Evolutionary conservation across 352 stramenopile species (phyloP).

Genomic region (Globisporangium canariense): DNA sequence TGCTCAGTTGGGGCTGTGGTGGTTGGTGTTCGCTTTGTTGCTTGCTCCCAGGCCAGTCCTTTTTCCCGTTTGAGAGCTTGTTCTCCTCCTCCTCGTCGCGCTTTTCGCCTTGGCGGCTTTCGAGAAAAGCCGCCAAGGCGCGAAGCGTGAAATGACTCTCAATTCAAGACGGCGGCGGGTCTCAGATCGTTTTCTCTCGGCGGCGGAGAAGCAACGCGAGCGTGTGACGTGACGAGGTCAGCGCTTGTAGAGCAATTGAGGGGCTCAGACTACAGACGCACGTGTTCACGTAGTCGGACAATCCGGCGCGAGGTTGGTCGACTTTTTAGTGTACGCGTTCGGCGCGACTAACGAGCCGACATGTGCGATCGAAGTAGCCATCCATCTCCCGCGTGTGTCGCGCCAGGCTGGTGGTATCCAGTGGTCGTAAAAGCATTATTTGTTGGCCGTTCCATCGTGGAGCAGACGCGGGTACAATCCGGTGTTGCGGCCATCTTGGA

Average conservation of each 20-base stretch:
- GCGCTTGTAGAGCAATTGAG: not conserved
- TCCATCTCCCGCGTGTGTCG: too few relatives aligned
- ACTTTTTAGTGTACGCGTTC: not conserved
- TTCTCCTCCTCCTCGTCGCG: constrained; percentile 5
- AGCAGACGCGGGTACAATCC: too few relatives aligned
- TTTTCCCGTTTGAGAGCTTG: not conserved
- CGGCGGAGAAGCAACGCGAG: not conserved
- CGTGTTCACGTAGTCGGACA: not conserved
- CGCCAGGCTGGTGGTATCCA: too few relatives aligned
- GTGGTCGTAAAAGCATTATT: too few relatives aligned
- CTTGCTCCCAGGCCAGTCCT: constrained; percentile 19
- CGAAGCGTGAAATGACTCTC: constrained; percentile 19
- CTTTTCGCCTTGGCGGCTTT: constrained; percentile 2
- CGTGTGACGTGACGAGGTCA: constrained; percentile 3
- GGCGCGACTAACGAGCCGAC: not conserved
- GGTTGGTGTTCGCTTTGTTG: not conserved
- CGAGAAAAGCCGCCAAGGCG: constrained; percentile 1
- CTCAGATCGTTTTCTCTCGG: constrained; percentile 14
- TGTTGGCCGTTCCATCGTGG: too few relatives aligned
- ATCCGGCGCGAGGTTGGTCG: not conserved
- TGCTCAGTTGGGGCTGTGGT: not conserved
- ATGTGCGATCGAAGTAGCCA: too few relatives aligned
- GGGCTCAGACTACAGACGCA: not conserved
- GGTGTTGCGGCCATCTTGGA: too few relatives aligned
- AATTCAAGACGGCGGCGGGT: constrained; percentile 28